Evolutionary conservation across 208 protist species (phyloP).

Genomic region (Entamoeba invadens): DNA sequence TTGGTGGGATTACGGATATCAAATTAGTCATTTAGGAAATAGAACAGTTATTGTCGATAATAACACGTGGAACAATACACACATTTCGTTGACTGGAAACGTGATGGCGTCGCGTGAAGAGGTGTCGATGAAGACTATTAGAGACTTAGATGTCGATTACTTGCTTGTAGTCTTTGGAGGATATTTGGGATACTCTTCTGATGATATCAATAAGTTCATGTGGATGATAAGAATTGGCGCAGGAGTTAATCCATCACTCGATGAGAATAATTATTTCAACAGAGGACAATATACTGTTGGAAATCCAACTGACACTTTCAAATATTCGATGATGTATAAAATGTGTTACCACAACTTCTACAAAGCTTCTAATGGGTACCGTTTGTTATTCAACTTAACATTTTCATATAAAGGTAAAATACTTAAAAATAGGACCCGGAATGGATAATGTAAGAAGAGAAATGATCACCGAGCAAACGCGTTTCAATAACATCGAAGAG

Average conservation of each 20-base stretch:
- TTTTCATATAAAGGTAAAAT: too few relatives aligned
- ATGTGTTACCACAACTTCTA: slow-evolving; percentile 68
- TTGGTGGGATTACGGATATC: slow-evolving; percentile 98
- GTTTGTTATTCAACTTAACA: too few relatives aligned
- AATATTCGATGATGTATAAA: slow-evolving; percentile 71
- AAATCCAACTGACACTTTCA: slow-evolving; percentile 39
- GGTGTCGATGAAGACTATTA: slow-evolving; percentile 64
- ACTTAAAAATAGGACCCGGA: slow-evolving; percentile 42
- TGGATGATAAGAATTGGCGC: slow-evolving; percentile 70
- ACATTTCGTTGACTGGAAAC: slow-evolving; percentile 83
- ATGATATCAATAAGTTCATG: slow-evolving; percentile 86
- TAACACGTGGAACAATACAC: slow-evolving; percentile 95
- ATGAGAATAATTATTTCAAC: slow-evolving; percentile 58
- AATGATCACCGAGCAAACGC: slow-evolving; percentile 60
- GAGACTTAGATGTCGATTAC: slow-evolving; percentile 79
- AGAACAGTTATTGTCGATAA: slow-evolving; percentile 81
- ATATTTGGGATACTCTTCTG: slow-evolving; percentile 57
- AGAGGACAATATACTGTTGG: slow-evolving; percentile 48
- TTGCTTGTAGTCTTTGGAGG: slow-evolving; percentile 80
- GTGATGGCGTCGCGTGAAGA: slow-evolving; percentile 59
- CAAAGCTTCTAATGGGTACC: slow-evolving; percentile 54
- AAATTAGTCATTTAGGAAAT: slow-evolving; percentile 80
- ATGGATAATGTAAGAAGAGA: slow-evolving; percentile 44
- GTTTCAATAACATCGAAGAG: slow-evolving; percentile 49
- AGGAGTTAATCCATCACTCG: slow-evolving; percentile 24